phyloP scores from a whole-genome alignment of 2,329 filamentous ascomycete genomes.

The Colletotrichum tropicale region DNA sequence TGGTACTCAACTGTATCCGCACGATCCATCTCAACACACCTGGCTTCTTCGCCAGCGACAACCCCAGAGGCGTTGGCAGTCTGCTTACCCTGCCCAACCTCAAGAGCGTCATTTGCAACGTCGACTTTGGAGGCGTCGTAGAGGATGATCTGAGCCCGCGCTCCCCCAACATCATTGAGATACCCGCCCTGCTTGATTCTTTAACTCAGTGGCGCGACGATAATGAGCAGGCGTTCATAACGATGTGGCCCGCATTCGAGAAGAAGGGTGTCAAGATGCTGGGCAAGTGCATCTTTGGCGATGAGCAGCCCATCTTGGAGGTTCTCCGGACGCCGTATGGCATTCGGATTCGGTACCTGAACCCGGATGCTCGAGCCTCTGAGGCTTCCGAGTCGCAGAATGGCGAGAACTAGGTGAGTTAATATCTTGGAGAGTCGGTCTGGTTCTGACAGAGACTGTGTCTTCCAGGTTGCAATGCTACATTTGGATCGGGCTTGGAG shows the following conservation, averaged over 20 bases:
- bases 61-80: background rate
- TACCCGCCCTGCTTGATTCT: background rate
- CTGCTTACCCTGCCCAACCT: background rate
- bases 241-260: background rate
- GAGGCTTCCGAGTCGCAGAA: background rate
- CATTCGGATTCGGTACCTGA: background rate
- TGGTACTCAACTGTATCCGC: background rate
- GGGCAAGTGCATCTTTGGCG: background rate
- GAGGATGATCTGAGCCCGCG: background rate
- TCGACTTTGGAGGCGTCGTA: background rate
- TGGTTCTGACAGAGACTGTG: background rate
- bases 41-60: background rate
- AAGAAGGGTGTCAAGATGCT: background rate
- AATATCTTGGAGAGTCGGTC: background rate
- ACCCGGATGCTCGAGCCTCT: background rate
- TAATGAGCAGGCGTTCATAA: background rate
- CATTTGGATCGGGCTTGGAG: background rate
- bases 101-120: background rate
- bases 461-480: rapidly evolving
- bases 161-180: background rate
- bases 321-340: background rate
- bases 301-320: background rate
- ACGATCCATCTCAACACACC: background rate
- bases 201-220: background rate
- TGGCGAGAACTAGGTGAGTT: background rate